Evolutionary conservation across 2,329 filamentous ascomycete genomes (phyloP).

Genomic region (Elsinoe australis): DNA sequence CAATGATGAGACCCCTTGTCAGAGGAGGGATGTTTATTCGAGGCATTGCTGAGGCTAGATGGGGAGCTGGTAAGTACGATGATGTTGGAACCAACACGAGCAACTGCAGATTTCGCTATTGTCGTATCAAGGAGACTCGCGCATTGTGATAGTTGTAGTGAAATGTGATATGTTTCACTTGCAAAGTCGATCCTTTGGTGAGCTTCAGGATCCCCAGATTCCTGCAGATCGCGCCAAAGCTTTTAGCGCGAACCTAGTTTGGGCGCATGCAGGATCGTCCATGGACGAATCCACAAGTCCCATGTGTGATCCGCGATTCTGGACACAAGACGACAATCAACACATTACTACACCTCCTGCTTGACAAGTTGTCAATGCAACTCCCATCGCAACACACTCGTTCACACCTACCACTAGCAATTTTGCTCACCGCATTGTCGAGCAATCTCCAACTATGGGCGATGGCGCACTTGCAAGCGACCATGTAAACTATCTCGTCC

Average conservation of each 20-base stretch:
- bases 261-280: slow-evolving; percentile 13
- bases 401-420: too few relatives aligned
- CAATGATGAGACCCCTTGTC: slow-evolving; percentile 71
- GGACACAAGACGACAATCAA: neutral
- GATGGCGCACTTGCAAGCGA: slow-evolving; percentile 45
- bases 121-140: neutral
- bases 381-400: neutral
- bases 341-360: neutral
- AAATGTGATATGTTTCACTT: neutral
- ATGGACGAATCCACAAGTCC: slow-evolving; percentile 3
- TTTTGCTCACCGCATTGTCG: too few relatives aligned
- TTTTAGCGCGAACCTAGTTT: slow-evolving; percentile 3
- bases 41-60: slow-evolving; percentile 47
- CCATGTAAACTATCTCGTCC: slow-evolving; percentile 63
- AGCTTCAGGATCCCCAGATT: slow-evolving; percentile 14
- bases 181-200: neutral
- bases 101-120: neutral
- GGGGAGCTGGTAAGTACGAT: neutral
- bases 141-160: neutral
- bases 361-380: slow-evolving; percentile 1
- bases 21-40: slow-evolving; percentile 89
- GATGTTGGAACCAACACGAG: neutral
- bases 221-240: slow-evolving; percentile 7
- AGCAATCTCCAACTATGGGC: slow-evolving; percentile 26
- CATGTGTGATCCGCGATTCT: slow-evolving; percentile 6